These are phyloP conservation scores for Pseudogymnoascus sp. DNA, from an alignment of 2,329 filamentous ascomycete species.

Conservation along the genomic window DNA sequence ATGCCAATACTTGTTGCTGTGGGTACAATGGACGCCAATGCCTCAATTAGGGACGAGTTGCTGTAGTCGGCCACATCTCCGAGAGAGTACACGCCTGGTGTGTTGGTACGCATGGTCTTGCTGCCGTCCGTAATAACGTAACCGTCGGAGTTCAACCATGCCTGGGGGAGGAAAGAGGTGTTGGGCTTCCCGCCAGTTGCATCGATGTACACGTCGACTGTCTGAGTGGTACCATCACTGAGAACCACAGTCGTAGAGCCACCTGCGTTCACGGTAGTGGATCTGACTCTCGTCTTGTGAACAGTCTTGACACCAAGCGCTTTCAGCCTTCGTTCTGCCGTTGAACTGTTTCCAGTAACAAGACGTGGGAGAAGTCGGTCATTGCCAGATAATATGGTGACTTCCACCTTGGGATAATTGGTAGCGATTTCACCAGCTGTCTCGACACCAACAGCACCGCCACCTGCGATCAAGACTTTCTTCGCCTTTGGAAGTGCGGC, in stretches of 20 bases:
- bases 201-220: constrained; percentile 41
- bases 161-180: constrained; percentile 37
- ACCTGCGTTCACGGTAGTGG: constrained; percentile 22
- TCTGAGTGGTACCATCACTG: constrained; percentile 35
- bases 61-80: constrained; percentile 40
- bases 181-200: constrained; percentile 37
- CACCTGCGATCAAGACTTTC: constrained; percentile 25
- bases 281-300: constrained; percentile 33
- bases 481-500: constrained; percentile 17
- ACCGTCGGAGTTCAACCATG: constrained; percentile 38
- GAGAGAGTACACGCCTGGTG: constrained; percentile 39
- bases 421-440: constrained; percentile 26
- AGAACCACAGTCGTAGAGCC: constrained; percentile 33
- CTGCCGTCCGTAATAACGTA: constrained; percentile 40
- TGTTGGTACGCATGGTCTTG: constrained; percentile 39
- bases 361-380: constrained; percentile 13
- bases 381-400: constrained; percentile 19
- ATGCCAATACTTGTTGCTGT: constrained; percentile 38
- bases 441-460: constrained; percentile 27
- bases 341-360: not conserved
- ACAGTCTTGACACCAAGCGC: constrained; percentile 44
- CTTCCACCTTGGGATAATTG: constrained; percentile 15
- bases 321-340: constrained; percentile 35
- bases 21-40: constrained; percentile 34
- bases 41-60: constrained; percentile 35